Evolutionary conservation across 1,284 basidiomycete genomes (phyloP).

Genomic region (Ceratobasidium sp.): DNA sequence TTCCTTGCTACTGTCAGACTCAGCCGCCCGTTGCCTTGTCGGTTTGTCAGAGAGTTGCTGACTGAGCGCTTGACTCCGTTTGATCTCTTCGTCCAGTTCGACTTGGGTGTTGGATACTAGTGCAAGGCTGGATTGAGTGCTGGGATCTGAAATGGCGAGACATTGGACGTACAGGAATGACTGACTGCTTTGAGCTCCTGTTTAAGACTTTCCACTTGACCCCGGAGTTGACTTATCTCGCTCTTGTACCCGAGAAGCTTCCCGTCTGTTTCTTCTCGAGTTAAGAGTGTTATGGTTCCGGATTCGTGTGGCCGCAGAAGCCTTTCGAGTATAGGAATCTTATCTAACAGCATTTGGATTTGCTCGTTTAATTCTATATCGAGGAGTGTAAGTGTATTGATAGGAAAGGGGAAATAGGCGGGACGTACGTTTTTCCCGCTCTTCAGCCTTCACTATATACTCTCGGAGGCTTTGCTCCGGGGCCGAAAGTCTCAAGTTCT

Average conservation of each 20-base stretch:
- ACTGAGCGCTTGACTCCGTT: conserved; percentile 55
- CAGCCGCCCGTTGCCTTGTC: conserved; percentile 49
- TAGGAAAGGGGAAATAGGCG: conserved; percentile 16
- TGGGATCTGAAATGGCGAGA: background rate
- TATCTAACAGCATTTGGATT: conserved; percentile 62
- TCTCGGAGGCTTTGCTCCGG: conserved; percentile 61
- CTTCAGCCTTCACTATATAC: conserved; percentile 57
- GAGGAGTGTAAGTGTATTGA: background rate
- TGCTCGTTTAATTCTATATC: conserved; percentile 61
- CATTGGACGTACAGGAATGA: conserved; percentile 54
- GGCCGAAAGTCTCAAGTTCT: conserved; percentile 63
- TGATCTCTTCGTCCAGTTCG: conserved; percentile 67
- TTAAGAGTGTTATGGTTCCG: conserved; percentile 66
- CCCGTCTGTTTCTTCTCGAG: conserved; percentile 71
- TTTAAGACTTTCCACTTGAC: conserved; percentile 58
- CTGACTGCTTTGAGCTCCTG: conserved; percentile 56
- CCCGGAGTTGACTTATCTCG: conserved; percentile 58
- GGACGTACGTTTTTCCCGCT: conserved; percentile 58
- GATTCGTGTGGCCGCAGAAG: conserved; percentile 58
- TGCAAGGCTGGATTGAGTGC: background rate
- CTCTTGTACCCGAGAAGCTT: conserved; percentile 54
- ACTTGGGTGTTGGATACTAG: conserved; percentile 40
- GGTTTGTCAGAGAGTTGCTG: conserved; percentile 54
- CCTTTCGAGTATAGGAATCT: conserved; percentile 61
- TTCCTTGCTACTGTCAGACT: conserved; percentile 45